Evolutionary conservation across 306 rosid species (phyloP).

Genomic region (Ammopiptanthus mongolicus): DNA sequence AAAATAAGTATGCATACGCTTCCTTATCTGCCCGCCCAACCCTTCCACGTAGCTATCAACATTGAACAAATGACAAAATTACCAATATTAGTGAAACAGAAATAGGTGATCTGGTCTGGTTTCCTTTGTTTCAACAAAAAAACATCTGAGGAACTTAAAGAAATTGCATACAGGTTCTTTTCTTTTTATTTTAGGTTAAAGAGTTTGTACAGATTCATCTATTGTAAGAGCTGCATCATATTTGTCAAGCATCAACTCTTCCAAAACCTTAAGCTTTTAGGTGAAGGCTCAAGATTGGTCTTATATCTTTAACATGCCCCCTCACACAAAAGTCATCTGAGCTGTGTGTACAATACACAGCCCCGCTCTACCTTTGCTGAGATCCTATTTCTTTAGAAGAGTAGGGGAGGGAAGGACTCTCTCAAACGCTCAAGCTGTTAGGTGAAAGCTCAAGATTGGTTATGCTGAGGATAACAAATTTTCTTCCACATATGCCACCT

Average conservation of each 20-base stretch:
- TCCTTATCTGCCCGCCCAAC: slow-evolving; percentile 98
- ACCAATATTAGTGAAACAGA: slow-evolving; percentile 9
- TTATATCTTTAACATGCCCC: not conserved
- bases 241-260: not conserved
- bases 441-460: not conserved
- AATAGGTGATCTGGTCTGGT: not conserved
- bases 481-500: not conserved
- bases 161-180: not conserved
- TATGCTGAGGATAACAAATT: not conserved
- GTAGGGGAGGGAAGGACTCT: not conserved
- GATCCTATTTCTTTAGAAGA: not conserved
- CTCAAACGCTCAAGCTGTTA: not conserved
- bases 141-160: not conserved
- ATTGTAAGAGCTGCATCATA: not conserved
- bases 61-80: slow-evolving; percentile 10
- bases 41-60: slow-evolving; percentile 86
- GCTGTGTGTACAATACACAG: not conserved
- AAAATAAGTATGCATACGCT: slow-evolving; percentile 88
- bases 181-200: not conserved
- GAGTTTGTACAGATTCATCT: not conserved
- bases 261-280: not conserved
- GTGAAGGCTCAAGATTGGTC: not conserved
- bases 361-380: not conserved
- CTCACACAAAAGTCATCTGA: not conserved
- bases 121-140: not conserved